phyloP scores from a whole-genome alignment of 495 filamentous ascomycete genomes.

The Beverwykella pulmonaria region DNA sequence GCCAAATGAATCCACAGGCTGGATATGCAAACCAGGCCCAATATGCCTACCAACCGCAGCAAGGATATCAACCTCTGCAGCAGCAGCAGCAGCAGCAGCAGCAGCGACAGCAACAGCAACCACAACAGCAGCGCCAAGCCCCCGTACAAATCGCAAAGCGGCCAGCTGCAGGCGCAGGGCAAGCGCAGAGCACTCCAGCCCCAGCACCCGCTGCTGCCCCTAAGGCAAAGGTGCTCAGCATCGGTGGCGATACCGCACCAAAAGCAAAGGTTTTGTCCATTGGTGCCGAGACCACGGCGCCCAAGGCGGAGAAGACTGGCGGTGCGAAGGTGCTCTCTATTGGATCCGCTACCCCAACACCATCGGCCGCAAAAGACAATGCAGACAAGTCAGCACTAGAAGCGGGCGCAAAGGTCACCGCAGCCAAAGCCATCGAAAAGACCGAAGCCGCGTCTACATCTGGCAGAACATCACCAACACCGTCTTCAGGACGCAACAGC shows the following conservation, averaged over 20 bases:
- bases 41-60: constrained; percentile 39
- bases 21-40: constrained; percentile 54
- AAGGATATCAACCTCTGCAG: constrained; percentile 23
- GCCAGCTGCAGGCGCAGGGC: constrained; percentile 42
- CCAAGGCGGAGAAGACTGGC: constrained; percentile 52
- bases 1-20: constrained; percentile 46
- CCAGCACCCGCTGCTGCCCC: constrained; percentile 50
- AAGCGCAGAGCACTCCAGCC: constrained; percentile 31
- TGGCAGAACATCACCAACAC: constrained; percentile 74
- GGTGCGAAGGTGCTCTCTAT: constrained; percentile 42
- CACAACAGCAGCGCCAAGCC: constrained; percentile 54
- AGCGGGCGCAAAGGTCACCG: constrained; percentile 68
- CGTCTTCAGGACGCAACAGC: constrained; percentile 70
- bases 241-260: constrained; percentile 59
- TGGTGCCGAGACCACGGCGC: constrained; percentile 52
- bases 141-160: constrained; percentile 70
- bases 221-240: constrained; percentile 65
- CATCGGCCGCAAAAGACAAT: constrained; percentile 51
- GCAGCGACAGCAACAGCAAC: constrained; percentile 29
- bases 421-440: constrained; percentile 80
- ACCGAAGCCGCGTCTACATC: constrained; percentile 56
- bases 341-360: constrained; percentile 35
- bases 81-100: constrained; percentile 23
- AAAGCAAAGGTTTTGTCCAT: constrained; percentile 69
- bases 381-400: constrained; percentile 61